phyloP scores from a whole-genome alignment of 2,329 filamentous ascomycete species.

The Colletotrichum echinochloae region DNA sequence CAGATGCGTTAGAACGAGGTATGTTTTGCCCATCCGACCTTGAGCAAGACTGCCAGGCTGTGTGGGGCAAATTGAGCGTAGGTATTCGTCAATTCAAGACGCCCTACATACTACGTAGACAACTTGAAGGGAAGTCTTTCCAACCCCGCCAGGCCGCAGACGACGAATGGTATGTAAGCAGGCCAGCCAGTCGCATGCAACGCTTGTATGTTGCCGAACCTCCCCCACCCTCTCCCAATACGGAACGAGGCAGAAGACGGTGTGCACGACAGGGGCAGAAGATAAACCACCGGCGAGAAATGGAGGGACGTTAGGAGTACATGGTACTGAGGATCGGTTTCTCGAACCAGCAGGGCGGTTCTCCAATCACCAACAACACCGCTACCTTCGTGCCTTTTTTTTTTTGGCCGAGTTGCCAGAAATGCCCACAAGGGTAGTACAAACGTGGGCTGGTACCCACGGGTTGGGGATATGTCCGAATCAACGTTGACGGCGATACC shows the following conservation, averaged over 20 bases:
- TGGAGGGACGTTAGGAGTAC: not conserved
- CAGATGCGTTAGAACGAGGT: constrained; percentile 6
- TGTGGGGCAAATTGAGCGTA: not conserved
- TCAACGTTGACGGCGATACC: constrained; percentile 12
- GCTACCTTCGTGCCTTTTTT: constrained; percentile 13
- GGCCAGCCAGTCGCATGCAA: not conserved
- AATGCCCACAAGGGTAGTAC: constrained; percentile 13
- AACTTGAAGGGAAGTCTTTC: not conserved
- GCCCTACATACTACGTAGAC: not conserved
- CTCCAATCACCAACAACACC: constrained; percentile 12
- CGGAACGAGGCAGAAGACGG: not conserved
- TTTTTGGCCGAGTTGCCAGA: constrained; percentile 4
- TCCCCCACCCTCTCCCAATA: too few relatives aligned
- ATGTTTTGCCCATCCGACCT: not conserved
- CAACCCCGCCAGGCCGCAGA: not conserved
- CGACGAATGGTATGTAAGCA: not conserved
- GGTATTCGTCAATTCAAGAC: not conserved
- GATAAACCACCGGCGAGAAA: not conserved
- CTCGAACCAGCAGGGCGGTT: constrained; percentile 27
- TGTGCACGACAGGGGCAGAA: not conserved
- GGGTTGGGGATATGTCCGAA: constrained; percentile 20
- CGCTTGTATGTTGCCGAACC: not conserved
- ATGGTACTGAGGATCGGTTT: constrained; percentile 15
- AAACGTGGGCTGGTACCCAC: constrained; percentile 24
- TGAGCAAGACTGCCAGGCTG: constrained; percentile 7